Conservation (phyloP, 75 land plant species). For the Pinus tabuliformis region DNA sequence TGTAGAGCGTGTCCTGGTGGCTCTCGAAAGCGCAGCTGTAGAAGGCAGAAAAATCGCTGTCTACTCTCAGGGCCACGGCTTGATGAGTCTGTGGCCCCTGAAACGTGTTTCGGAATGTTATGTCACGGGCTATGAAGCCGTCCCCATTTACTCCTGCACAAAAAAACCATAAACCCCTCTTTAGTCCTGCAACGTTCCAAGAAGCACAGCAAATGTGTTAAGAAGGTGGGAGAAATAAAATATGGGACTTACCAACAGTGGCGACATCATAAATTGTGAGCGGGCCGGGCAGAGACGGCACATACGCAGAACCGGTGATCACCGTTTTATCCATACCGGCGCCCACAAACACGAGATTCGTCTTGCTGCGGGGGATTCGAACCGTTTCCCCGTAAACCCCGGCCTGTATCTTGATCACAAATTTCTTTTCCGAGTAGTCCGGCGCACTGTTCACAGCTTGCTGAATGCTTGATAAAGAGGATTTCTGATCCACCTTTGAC, state of each 20-base stretch:
- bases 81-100: constrained; percentile 28
- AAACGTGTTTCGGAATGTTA: constrained; percentile 21
- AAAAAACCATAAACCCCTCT: too few relatives aligned
- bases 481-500: background rate
- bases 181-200: background rate
- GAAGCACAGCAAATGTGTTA: background rate
- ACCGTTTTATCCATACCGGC: constrained; percentile 67
- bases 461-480: constrained; percentile 35
- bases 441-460: constrained; percentile 69
- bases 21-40: constrained; percentile 36
- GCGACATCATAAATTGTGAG: constrained; percentile 57
- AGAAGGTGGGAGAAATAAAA: background rate
- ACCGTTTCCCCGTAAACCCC: constrained; percentile 78
- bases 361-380: constrained; percentile 50
- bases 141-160: constrained; percentile 19
- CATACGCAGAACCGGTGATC: constrained; percentile 49
- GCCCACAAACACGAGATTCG: constrained; percentile 56
- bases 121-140: constrained; percentile 20
- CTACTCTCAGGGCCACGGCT: constrained; percentile 36
- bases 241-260: constrained; percentile 36
- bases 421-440: constrained; percentile 15
- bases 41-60: constrained; percentile 22
- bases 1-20: constrained; percentile 37
- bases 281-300: constrained; percentile 32
- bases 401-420: constrained; percentile 52